Base-by-base conservation (phyloP, 306 rosid genomes). In the Vigna radiata region DNA sequence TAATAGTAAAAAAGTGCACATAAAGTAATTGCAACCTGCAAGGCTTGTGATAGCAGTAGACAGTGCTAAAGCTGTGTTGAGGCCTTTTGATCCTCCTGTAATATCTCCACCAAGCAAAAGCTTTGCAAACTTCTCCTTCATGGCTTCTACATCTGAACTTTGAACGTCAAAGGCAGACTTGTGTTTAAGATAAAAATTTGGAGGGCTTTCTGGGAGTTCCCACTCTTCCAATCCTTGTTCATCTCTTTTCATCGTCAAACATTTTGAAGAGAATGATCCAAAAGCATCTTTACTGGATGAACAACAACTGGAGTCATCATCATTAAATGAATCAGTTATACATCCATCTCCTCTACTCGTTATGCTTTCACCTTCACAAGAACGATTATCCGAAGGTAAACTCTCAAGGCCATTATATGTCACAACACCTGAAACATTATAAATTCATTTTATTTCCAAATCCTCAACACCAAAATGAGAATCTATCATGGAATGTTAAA, bases 101-200 rank as follows among this genome's bases (percentile, higher is more conserved):
- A 85, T 33, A 83, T 93, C 98, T 67, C 88, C 98, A 58, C 98
- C 98, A 53, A 93, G 86, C 82, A 91, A 83, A 73, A 93, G 85
- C 84, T 85, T 90, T 47, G 93, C 82, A 73, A 90, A 93, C 75
- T 87, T 93, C 36, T 93, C 96, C 87, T 85, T 93, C 94, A 93
- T 89, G 61, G 86, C 85, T 70, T 93, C 91, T 33, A 89, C 88
- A 31, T 90, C 93, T 39, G 94, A 81, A 82, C 41, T 67, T 58
- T 83, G 86, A 61, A 89, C 37, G 3, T 80, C 76, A 78, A 73
- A 84, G 74, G 87, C 37, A 56, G 83, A 83, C 81, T 87, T 91
- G 65, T 93, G 88, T 77, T 88, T 88, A 65, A 78, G 84, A 77
- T 82, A 91, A 62, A 88, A 84, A 65, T 76, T 81, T 7, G 76